Conservation (phyloP, 331 rosid species). For the Dryas integrifolia region DNA sequence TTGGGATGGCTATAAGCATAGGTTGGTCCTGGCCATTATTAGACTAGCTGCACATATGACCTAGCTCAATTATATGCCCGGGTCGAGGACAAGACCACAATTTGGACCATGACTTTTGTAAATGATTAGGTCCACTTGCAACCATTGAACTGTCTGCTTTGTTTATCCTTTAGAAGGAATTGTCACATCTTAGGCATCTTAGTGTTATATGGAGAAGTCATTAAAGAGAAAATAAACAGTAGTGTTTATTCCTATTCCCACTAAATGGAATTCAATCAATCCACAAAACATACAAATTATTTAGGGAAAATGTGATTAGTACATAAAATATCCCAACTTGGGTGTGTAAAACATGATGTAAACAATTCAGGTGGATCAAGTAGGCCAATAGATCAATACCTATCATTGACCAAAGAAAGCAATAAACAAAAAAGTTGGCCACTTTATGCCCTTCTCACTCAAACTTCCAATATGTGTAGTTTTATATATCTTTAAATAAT, state of each 20-base stretch:
- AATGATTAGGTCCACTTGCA: conserved; percentile 27
- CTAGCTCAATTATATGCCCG: conserved; percentile 22
- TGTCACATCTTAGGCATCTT: conserved; percentile 22
- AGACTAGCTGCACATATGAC: conserved; percentile 10
- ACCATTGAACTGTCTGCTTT: conserved; percentile 8
- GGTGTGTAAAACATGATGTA: conserved; percentile 23
- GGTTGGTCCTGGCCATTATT: conserved; percentile 9
- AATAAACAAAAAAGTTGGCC: conserved; percentile 31
- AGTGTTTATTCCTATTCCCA: not conserved
- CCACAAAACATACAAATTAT: conserved; percentile 7
- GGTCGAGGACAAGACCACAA: conserved; percentile 20
- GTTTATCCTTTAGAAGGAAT: conserved; percentile 19
- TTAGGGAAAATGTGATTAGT: not conserved
- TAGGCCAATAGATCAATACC: conserved; percentile 23
- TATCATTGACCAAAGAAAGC: conserved; percentile 28
- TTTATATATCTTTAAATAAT: conserved; percentile 5
- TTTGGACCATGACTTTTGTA: conserved; percentile 21
- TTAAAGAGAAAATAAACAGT: not conserved
- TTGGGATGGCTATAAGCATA: conserved; percentile 20
- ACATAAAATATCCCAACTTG: not conserved
- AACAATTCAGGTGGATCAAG: conserved; percentile 26
- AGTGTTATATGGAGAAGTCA: conserved; percentile 10
- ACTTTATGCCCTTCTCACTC: conserved; percentile 25
- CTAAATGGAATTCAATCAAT: conserved; percentile 7
- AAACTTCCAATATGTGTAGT: conserved; percentile 18